Base-by-base conservation (phyloP, 805 yeast species). In the Kazachstania africana region DNA sequence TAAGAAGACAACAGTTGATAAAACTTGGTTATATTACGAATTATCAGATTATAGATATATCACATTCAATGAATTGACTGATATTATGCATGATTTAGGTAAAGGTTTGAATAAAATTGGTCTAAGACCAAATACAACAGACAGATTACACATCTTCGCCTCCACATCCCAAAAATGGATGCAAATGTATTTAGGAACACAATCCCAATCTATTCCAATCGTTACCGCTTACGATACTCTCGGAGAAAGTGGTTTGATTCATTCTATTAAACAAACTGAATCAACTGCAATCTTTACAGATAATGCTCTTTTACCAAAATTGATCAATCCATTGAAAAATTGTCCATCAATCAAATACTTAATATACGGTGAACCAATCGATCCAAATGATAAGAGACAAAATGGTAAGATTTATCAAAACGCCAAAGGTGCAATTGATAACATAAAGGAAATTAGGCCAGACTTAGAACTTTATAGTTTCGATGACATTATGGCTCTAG, bases 161-260 rank as follows among this genome's bases (percentile, higher is more conserved):
- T 58, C 81, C 14, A 91, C 98, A 10, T 80, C 94, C 12, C 78
- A 72, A 35, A 74, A 73, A 50, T 88, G 97, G 97, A 72, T 88
- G 83, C 80, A 82, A 60, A 70, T 82, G 20, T 88, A 75, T 42
- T 56, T 83, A 36, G 95, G 87, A 12, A 68, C 83, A 32, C 72
- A 73, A 45, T 64, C 85, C 32, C 95, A 84, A 58, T 60, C 70
- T 30, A 77, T 91, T 37, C 81, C 97, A 16, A 69, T 80, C 35
- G 97, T 85, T 25, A 91, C 98, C 12, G 97, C 98, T 24, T 91
- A 91, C 58, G 96, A 87, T 57, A 84, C 95, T 26, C 66, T 87
- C 43, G 96, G 96, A 36, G 94, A 84, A 58, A 68, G 69, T 23
- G 95, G 95, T 16, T 68, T 87, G 50, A 78, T 78, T 35, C 94